Evolutionary conservation across 805 yeast species (phyloP).

Genomic region (Clavispora asparagi): DNA sequence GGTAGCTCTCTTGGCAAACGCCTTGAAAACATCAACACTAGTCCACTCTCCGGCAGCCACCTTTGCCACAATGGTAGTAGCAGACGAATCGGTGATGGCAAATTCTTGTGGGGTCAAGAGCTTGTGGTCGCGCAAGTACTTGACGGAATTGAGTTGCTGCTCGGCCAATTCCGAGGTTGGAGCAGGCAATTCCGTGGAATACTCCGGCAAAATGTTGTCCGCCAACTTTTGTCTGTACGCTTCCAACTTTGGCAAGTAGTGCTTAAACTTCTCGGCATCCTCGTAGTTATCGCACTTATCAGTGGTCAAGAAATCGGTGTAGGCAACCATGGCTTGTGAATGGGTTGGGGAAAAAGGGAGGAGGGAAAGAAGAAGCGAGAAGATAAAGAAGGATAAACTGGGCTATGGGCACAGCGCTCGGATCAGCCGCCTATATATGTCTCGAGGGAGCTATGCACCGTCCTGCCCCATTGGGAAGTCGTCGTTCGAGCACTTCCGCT

Average conservation of each 20-base stretch:
- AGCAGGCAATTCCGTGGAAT: conserved; percentile 28
- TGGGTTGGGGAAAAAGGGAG: neutral
- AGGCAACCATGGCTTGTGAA: conserved; percentile 13
- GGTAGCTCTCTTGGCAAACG: conserved; percentile 62
- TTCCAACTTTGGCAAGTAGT: conserved; percentile 44
- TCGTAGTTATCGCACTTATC: conserved; percentile 30
- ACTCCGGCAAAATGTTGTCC: conserved; percentile 39
- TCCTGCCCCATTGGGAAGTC: neutral
- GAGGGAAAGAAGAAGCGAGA: neutral
- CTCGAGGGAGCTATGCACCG: neutral
- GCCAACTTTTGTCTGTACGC: conserved; percentile 34
- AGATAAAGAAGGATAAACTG: neutral
- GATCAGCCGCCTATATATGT: neutral
- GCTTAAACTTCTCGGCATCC: conserved; percentile 36
- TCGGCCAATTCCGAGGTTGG: conserved; percentile 27
- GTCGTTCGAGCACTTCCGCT: neutral
- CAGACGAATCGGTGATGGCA: conserved; percentile 40
- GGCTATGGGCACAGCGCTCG: neutral
- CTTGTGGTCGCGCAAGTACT: conserved; percentile 30
- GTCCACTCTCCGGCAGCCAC: conserved; percentile 44
- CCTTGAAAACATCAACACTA: conserved; percentile 51
- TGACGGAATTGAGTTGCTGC: conserved; percentile 33
- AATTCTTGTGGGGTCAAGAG: conserved; percentile 35
- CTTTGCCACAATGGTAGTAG: conserved; percentile 35
- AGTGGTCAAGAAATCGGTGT: conserved; percentile 22